phyloP scores from a whole-genome alignment of 345 rosid genomes.

The Geranium brycei region DNA sequence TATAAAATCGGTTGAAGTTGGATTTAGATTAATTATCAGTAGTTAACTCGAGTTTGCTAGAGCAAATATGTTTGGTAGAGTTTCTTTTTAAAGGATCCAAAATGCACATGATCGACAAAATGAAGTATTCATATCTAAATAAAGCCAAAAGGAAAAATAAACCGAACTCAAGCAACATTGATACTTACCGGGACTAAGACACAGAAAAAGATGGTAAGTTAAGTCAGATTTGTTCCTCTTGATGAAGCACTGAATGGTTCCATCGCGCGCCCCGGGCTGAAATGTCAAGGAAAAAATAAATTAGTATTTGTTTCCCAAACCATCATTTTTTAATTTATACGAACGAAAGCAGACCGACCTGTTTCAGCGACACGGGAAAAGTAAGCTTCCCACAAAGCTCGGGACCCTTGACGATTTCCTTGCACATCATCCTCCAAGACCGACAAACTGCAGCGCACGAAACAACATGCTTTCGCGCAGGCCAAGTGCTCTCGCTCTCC shows the following conservation, averaged over 20 bases:
- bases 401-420: conserved; percentile 74
- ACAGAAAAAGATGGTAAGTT: conserved; percentile 83
- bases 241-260: conserved; percentile 82
- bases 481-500: conserved; percentile 84
- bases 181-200: conserved; percentile 71
- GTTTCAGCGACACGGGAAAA: conserved; percentile 86
- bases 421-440: conserved; percentile 95
- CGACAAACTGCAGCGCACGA: conserved; percentile 96
- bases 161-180: too few species aligned
- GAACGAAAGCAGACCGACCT: conserved; percentile 27
- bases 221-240: conserved; percentile 83
- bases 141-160: too few species aligned
- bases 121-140: not conserved
- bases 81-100: too few species aligned
- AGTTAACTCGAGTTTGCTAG: too few species aligned
- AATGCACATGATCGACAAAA: too few species aligned
- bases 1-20: too few species aligned
- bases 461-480: conserved; percentile 80
- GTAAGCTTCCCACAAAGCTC: conserved; percentile 86
- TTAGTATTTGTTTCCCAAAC: too few species aligned
- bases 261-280: conserved; percentile 89
- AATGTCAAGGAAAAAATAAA: not conserved
- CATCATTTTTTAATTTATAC: too few species aligned
- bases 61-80: too few species aligned
- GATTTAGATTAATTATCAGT: too few species aligned